Evolutionary conservation across 306 rosid genomes (phyloP).

Genomic region (Rosa multiflora): DNA sequence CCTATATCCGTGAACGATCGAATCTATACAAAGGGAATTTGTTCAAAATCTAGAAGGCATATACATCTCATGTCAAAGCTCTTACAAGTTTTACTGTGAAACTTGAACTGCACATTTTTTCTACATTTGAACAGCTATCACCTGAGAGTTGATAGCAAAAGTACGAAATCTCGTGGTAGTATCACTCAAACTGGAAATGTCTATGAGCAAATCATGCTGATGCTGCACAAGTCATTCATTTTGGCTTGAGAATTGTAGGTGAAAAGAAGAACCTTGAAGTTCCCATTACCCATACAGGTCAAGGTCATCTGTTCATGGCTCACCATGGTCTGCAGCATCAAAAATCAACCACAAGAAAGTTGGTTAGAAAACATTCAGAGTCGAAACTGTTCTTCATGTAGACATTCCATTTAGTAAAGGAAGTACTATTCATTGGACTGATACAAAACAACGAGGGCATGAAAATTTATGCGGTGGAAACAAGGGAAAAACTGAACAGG

Average conservation of each 20-base stretch:
- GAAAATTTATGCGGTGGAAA: background rate
- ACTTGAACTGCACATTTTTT: background rate
- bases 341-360: background rate
- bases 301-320: constrained; percentile 74
- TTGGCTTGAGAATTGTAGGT: constrained; percentile 63
- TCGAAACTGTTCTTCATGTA: background rate
- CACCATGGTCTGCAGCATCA: constrained; percentile 74
- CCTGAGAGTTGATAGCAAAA: constrained; percentile 5
- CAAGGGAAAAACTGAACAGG: background rate
- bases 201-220: constrained; percentile 59
- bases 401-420: background rate
- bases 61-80: background rate
- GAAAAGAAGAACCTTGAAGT: constrained; percentile 72
- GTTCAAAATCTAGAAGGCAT: background rate
- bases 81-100: background rate
- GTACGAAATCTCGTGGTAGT: background rate
- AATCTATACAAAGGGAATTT: background rate
- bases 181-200: constrained; percentile 16
- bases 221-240: constrained; percentile 68
- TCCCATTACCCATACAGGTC: constrained; percentile 75
- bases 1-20: background rate
- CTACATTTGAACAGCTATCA: constrained; percentile 13
- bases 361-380: background rate
- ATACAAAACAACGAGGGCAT: background rate
- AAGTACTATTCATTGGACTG: background rate